Evolutionary conservation across 73 alveolate genomes (phyloP), one percentile per base, ranked within the genome.

Genomic region (Tetrahymena borealis): DNA sequence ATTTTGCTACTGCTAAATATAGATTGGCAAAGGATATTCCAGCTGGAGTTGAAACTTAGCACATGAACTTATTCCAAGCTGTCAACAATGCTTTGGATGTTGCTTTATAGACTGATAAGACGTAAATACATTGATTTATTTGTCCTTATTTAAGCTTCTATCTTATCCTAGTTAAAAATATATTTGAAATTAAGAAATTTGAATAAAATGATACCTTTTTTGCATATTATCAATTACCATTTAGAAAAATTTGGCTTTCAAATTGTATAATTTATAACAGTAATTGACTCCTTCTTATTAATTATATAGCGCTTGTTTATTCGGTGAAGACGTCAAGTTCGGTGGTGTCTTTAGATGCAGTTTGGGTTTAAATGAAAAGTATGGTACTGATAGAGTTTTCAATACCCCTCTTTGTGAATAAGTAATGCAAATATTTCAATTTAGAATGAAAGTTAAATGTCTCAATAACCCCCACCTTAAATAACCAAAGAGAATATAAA

Each of bases 341-440:
- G 99, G 99, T 36, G 99, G 99, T 7, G 99, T 98, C n/a, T 98
- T 98, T 94, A 93, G 99, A 33, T 94, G 98, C 96, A 94, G 99
- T 42, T 91, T 95, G 94, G 99, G 97, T 15, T 91, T 98, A 37
- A 94, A 96, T 39, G 99, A 97, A 90, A 98, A 98, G 95, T 97
- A 96, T 91, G 99, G 99, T 1, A 97, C 97, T 39, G 97, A 96
- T 33, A 91, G 99, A 91, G 99, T 97, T 32, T 96, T 98, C 94
- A 98, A 98, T 90, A 97, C 99, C 20, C 99, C 99, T 13, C 95
- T 98, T 37, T 92, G 98, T 3, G 99, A 98, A 60, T 97, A 79
- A 79, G 78, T 39, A 79, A 79, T 20, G n/a, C 24, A 39, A 16
- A 79, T 13, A n/a, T n/a, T n/a, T 39, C 24, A 13, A 79, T 12